Evolutionary conservation across 345 rosid species (phyloP).

Genomic region (Brassica carinata): DNA sequence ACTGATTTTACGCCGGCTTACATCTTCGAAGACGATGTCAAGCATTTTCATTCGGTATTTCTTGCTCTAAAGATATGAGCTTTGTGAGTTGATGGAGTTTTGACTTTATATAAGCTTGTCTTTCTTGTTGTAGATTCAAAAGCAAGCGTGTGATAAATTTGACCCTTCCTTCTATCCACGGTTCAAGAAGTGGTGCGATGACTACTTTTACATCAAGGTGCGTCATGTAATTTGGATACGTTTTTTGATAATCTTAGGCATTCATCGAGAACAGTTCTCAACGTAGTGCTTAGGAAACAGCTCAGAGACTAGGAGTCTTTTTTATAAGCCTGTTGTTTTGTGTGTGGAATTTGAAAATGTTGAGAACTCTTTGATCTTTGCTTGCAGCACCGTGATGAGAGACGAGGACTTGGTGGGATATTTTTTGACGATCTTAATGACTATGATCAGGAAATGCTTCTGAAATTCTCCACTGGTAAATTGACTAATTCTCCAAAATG

Average conservation of each 20-base stretch:
- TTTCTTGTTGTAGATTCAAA: conserved; percentile 63
- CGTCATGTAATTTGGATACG: background rate
- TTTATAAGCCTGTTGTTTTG: background rate
- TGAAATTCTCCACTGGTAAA: conserved; percentile 89
- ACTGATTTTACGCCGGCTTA: conserved; percentile 98
- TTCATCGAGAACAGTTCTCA: too few relatives aligned
- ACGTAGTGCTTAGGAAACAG: too few relatives aligned
- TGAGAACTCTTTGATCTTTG: background rate
- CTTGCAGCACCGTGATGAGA: conserved; percentile 87
- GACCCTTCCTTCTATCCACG: conserved; percentile 86
- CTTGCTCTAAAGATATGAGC: background rate
- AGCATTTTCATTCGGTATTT: conserved; percentile 83
- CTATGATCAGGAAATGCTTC: conserved; percentile 93
- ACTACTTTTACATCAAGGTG: conserved; percentile 92
- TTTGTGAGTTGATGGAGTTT: conserved; percentile 12
- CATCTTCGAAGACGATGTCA: conserved; percentile 93
- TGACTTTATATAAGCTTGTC: background rate
- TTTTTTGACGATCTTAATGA: conserved; percentile 97
- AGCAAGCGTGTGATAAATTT: conserved; percentile 81
- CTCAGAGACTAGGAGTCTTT: too few relatives aligned
- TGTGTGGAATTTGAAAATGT: background rate
- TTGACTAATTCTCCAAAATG: background rate
- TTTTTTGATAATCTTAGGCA: background rate
- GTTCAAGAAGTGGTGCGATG: conserved; percentile 98
- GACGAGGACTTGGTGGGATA: conserved; percentile 97